phyloP scores from a whole-genome alignment of 225 moss, liverwort and hornwort species.

The Marchantia paleacea region DNA sequence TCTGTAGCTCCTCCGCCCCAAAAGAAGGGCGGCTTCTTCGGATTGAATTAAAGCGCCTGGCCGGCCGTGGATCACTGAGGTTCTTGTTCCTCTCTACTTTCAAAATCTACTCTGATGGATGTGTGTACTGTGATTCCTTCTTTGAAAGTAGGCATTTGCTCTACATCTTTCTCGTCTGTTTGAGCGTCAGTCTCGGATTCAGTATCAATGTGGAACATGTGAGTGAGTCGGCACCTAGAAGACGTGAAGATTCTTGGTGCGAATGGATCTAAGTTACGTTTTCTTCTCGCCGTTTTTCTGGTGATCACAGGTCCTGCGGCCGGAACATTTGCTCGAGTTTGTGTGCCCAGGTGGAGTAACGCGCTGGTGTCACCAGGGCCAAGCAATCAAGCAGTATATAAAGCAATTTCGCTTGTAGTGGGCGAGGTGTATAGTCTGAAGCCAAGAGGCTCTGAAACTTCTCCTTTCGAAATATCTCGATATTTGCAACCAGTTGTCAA shows the following conservation, averaged over 20 bases:
- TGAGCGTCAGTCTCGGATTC: background rate
- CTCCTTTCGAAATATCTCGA: constrained; percentile 1
- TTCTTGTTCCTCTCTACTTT: background rate
- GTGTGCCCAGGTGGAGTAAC: background rate
- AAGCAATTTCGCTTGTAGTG: background rate
- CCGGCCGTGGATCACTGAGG: background rate
- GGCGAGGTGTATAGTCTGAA: constrained; percentile 5
- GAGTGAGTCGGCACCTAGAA: background rate
- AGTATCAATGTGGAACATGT: background rate
- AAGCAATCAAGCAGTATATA: background rate
- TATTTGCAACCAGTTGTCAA: constrained; percentile 1
- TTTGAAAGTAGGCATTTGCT: background rate
- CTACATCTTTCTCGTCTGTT: background rate
- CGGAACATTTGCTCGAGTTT: background rate
- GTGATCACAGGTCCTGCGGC: background rate
- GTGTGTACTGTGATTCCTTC: background rate
- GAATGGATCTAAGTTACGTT: background rate
- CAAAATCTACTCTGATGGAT: background rate
- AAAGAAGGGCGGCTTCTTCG: constrained; percentile 35
- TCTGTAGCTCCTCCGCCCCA: constrained; percentile 6
- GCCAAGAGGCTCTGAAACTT: background rate
- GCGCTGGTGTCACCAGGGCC: background rate
- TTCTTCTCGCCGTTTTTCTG: background rate
- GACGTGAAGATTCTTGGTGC: background rate
- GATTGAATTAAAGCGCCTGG: background rate